Evolutionary conservation across 1,284 basidiomycete genomes (phyloP), one percentile per base, ranked within the genome.

Genomic region (Melampsora larici-populina): DNA sequence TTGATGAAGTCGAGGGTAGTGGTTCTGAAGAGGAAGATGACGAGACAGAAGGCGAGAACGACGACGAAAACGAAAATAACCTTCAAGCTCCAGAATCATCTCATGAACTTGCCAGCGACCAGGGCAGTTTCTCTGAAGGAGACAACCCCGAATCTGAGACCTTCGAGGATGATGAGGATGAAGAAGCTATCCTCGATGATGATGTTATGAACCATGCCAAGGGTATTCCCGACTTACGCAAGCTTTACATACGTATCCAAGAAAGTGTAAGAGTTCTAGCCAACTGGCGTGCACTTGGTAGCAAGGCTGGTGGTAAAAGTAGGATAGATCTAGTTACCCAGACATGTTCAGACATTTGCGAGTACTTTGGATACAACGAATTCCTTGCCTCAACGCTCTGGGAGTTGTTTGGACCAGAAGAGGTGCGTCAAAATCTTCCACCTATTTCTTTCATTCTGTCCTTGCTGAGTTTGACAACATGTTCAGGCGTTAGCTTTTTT

Each of bases 341-440:
- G 84, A 86, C 99, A 64, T 86, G 96, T 40, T 87, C 90, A 60
- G 94, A 97, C 82, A 93, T 97, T 81, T 90, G 90, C 18, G 93
- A 88, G 81, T 99, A 99, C 86, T 98, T 98, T 84, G 97, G 97
- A 62, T 99, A 99, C 86, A 99, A 98, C 82, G 90, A 92, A 13
- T 99, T 94, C 86, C 88, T 99, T 66, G 90, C 92, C 2, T 92
- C 95, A 83, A 97, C 97, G 85, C 86, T 99, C 29, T 96, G 98
- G 86, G 90, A 92, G 80, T 87, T 99, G 46, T 99, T 99, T 86
- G 89, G 93, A 5, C 90, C 95, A 7, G 90, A 91, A 76, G 97
- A 99, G 88, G 93, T 92, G 80, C 79, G 86, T 82, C n/a, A 78
- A 58, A 4, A 24, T 26, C 26, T 48, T 72, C 48, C 62, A 46